Evolutionary conservation across 1,139 yeast species (phyloP).

Genomic region (Candida frijolesensis): DNA sequence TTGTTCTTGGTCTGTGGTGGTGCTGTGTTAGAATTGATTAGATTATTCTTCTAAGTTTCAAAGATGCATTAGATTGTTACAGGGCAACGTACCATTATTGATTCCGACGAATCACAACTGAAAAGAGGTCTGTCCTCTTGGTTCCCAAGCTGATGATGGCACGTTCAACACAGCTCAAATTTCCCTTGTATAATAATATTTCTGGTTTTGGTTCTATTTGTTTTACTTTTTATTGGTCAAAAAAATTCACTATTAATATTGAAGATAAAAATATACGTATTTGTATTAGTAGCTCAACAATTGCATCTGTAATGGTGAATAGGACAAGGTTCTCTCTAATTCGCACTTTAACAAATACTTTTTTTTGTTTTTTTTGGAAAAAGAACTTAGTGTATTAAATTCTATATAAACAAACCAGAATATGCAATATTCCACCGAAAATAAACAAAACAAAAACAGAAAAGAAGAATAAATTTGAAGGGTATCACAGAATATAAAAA

Average conservation of each 20-base stretch:
- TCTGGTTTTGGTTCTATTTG: constrained; percentile 2
- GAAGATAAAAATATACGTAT: constrained; percentile 1
- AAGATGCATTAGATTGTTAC: too few species aligned
- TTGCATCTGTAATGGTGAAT: background rate
- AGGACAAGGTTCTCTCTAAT: background rate
- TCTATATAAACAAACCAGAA: background rate
- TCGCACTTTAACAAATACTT: background rate
- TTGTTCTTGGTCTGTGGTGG: constrained; percentile 82
- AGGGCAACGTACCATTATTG: background rate
- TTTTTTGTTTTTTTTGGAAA: too few species aligned
- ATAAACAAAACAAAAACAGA: background rate
- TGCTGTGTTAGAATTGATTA: constrained; percentile 70
- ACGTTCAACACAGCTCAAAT: background rate
- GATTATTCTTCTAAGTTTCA: constrained; percentile 43
- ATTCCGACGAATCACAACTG: background rate
- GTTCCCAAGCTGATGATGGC: background rate
- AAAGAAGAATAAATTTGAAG: background rate
- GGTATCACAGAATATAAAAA: background rate
- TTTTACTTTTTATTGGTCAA: background rate
- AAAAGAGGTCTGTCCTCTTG: background rate
- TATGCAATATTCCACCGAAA: background rate
- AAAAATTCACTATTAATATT: background rate
- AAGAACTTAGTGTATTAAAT: constrained; percentile 1
- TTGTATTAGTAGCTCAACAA: background rate
- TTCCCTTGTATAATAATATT: background rate